These are phyloP conservation scores for Protomyces arabidopsidicola DNA, from an alignment of 1,139 yeast species.

Conservation along the genomic window DNA sequence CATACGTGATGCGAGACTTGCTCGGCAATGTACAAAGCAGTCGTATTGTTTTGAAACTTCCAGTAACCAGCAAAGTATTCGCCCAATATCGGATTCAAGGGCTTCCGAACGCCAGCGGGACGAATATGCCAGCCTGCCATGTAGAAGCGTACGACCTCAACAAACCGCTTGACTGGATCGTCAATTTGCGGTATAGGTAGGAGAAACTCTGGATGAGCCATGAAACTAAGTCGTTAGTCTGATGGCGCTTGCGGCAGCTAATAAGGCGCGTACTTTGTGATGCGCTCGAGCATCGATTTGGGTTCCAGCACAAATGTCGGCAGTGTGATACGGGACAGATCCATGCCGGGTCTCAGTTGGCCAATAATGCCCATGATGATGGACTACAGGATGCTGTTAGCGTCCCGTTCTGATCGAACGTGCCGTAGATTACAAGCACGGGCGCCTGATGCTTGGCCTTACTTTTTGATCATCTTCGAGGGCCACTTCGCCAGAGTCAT, in stretches of 20 bases:
- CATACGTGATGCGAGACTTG: constrained; percentile 80
- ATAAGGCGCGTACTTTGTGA: constrained; percentile 66
- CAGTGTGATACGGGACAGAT: constrained; percentile 78
- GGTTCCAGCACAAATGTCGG: constrained; percentile 94
- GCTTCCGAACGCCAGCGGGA: constrained; percentile 96
- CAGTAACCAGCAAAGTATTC: constrained; percentile 87
- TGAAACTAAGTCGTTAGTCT: constrained; percentile 26
- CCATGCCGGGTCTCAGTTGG: constrained; percentile 68
- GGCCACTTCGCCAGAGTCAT: constrained; percentile 24
- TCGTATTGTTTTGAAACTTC: constrained; percentile 67
- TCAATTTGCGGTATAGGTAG: constrained; percentile 57
- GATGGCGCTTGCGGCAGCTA: neutral
- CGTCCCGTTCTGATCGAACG: too few species aligned
- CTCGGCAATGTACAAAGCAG: constrained; percentile 63
- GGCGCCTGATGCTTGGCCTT: neutral
- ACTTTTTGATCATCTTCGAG: constrained; percentile 27
- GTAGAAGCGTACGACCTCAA: constrained; percentile 68
- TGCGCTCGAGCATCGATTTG: constrained; percentile 92
- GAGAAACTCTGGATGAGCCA: constrained; percentile 69
- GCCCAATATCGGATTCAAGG: constrained; percentile 88
- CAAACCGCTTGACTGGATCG: constrained; percentile 64
- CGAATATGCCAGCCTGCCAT: constrained; percentile 96
- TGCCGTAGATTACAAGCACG: neutral
- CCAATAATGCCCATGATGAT: constrained; percentile 25
- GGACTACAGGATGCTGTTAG: neutral